Percentiles rank a stretch among this genome's conserved stretches.
Conservation (phyloP, 106 monocot species). For the Dactylorhiza incarnata region DNA sequence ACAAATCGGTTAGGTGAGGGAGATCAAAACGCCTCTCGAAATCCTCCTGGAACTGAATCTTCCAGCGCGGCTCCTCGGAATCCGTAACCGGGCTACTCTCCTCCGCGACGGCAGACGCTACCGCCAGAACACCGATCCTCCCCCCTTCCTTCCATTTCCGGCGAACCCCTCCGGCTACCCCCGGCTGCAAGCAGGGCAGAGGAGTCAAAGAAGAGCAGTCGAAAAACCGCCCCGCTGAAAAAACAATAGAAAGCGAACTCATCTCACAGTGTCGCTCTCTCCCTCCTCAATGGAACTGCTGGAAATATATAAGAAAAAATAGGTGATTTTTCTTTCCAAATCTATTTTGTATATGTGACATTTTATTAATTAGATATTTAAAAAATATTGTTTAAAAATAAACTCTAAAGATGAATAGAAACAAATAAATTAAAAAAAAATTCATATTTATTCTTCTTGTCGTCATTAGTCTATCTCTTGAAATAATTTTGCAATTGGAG, state of each 20-base stretch:
- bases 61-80: neutral
- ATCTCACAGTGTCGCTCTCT: neutral
- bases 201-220: neutral
- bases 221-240: neutral
- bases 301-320: too few relatives aligned
- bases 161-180: neutral
- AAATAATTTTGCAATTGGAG: too few relatives aligned
- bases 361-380: too few relatives aligned
- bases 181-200: neutral
- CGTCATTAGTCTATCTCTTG: too few relatives aligned
- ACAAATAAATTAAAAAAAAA: too few relatives aligned
- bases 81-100: neutral
- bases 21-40: slow-evolving; percentile 10
- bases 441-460: too few relatives aligned
- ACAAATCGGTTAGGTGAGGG: slow-evolving; percentile 3
- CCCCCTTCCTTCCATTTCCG: slow-evolving; percentile 4
- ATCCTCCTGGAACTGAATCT: slow-evolving; percentile 4
- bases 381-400: too few relatives aligned
- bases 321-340: too few relatives aligned
- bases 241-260: neutral
- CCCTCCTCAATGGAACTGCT: neutral
- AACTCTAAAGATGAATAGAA: too few relatives aligned
- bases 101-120: neutral
- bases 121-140: neutral
- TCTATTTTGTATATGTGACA: too few relatives aligned